phyloP scores from a whole-genome alignment of 441 rosid species.

The California macrophylla region DNA sequence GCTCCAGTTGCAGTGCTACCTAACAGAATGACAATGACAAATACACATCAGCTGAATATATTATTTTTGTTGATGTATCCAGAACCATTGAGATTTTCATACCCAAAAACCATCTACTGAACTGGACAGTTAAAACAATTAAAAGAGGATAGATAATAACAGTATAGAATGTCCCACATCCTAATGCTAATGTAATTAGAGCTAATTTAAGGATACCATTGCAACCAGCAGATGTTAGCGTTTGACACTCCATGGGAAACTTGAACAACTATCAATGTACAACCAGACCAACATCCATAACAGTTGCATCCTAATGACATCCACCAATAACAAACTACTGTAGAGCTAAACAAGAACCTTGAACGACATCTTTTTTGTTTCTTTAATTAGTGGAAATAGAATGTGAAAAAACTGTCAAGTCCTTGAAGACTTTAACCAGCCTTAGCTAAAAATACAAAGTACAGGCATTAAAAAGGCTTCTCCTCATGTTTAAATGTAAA shows the following conservation, averaged over 20 bases:
- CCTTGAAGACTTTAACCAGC: too few relatives aligned
- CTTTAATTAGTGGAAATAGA: too few relatives aligned
- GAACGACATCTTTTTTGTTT: not conserved
- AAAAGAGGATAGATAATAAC: not conserved
- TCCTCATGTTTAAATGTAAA: not conserved
- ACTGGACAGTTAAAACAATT: not conserved
- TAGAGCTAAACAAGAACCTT: not conserved
- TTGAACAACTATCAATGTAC: not conserved
- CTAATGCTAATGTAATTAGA: not conserved
- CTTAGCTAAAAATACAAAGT: not conserved
- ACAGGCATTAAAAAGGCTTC: not conserved
- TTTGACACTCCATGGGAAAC: not conserved
- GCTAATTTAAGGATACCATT: too few relatives aligned
- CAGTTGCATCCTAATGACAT: not conserved
- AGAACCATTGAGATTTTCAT: not conserved
- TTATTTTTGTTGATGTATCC: not conserved
- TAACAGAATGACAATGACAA: conserved; percentile 6
- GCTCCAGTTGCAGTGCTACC: conserved; percentile 12
- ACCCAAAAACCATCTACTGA: not conserved
- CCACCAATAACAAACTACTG: not conserved
- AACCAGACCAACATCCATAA: not conserved
- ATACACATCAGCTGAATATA: not conserved
- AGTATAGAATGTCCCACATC: not conserved
- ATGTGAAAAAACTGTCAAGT: too few relatives aligned
- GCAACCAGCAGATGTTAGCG: too few relatives aligned